A percentile compares a stretch with the other conserved stretches of the same genome.
phyloP scores from a whole-genome alignment of 164 flowering plant genomes.

The Dillenia turbinata region DNA sequence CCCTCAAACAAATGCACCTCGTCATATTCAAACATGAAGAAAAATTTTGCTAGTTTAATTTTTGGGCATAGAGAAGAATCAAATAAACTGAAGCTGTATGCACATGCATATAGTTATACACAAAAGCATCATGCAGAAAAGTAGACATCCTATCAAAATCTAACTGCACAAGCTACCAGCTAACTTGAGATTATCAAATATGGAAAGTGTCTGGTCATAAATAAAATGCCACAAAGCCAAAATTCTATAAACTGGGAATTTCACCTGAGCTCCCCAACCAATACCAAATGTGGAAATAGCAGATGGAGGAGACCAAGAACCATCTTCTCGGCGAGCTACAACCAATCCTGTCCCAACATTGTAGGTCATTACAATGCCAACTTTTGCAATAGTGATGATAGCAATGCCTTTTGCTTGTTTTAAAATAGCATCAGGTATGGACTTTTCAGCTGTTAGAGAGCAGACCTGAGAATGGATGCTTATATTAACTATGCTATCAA shows the following conservation, averaged over 20 bases:
- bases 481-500: too few relatives aligned
- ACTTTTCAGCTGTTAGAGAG: constrained; percentile 57
- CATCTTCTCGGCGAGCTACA: constrained; percentile 85
- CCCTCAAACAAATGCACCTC: too few relatives aligned
- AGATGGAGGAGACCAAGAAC: constrained; percentile 98
- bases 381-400: constrained; percentile 75
- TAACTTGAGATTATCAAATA: too few relatives aligned
- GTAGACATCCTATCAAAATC: too few relatives aligned
- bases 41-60: too few relatives aligned
- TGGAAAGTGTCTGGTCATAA: too few relatives aligned
- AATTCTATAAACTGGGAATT: neutral
- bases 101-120: too few relatives aligned
- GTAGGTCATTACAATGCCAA: constrained; percentile 86
- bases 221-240: neutral
- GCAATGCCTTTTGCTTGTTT: constrained; percentile 92
- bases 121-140: too few relatives aligned
- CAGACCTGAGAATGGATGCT: constrained; percentile 53
- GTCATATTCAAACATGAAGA: too few relatives aligned
- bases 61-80: too few relatives aligned
- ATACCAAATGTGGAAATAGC: constrained; percentile 86
- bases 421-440: constrained; percentile 74
- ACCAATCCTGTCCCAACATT: constrained; percentile 93
- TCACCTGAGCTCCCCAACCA: constrained; percentile 99
- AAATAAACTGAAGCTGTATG: too few relatives aligned
- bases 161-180: too few relatives aligned